Evolutionary conservation across 768 basidiomycete genomes (phyloP).

Genomic region (Russula sp.): DNA sequence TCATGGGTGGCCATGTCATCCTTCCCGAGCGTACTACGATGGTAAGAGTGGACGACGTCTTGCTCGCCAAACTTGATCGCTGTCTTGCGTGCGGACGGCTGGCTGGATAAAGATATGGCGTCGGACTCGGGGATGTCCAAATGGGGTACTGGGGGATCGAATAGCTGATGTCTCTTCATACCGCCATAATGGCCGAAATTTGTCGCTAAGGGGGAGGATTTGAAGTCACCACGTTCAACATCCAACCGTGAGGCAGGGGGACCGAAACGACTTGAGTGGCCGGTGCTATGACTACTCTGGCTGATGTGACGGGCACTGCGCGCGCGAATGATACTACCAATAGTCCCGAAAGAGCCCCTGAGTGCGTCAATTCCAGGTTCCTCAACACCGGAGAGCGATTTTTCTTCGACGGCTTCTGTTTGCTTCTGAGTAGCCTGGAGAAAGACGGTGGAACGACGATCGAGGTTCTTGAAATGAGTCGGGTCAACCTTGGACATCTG

Average conservation of each 20-base stretch:
- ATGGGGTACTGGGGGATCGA: slow-evolving; percentile 78
- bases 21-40: slow-evolving; percentile 45
- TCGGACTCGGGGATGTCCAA: slow-evolving; percentile 40
- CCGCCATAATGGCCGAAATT: slow-evolving; percentile 33
- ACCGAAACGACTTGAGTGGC: slow-evolving; percentile 8
- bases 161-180: slow-evolving; percentile 80
- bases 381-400: slow-evolving; percentile 56
- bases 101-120: slow-evolving; percentile 39
- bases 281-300: slow-evolving; percentile 44
- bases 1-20: slow-evolving; percentile 46
- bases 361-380: slow-evolving; percentile 93
- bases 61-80: slow-evolving; percentile 76
- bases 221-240: slow-evolving; percentile 49
- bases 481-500: slow-evolving; percentile 97
- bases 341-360: slow-evolving; percentile 84
- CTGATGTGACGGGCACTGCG: slow-evolving; percentile 34
- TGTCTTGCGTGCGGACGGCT: slow-evolving; percentile 39
- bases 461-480: slow-evolving; percentile 66
- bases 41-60: slow-evolving; percentile 75
- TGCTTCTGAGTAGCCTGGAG: slow-evolving; percentile 78
- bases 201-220: slow-evolving; percentile 25
- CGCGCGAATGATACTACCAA: slow-evolving; percentile 79
- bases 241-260: slow-evolving; percentile 29
- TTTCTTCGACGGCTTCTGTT: slow-evolving; percentile 70
- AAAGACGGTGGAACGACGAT: slow-evolving; percentile 85